Evolutionary conservation across 2,329 filamentous ascomycete species (phyloP).

Genomic region (Didymella exigua): DNA sequence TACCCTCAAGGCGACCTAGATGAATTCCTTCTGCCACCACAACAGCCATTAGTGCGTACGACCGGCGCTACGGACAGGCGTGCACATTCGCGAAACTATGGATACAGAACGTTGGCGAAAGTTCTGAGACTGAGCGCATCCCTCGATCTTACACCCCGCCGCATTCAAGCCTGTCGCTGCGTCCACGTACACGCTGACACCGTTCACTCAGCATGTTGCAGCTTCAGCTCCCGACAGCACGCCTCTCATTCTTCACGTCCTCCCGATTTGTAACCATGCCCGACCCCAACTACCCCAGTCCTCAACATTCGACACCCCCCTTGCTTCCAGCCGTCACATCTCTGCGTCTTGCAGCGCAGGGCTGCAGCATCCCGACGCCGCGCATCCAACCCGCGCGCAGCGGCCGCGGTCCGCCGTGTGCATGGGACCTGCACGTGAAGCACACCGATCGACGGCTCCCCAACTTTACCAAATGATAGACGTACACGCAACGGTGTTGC

Average conservation of each 20-base stretch:
- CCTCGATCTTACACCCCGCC: background rate
- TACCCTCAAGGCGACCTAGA: background rate
- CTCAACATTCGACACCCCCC: background rate
- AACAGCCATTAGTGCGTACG: background rate
- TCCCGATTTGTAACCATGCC: background rate
- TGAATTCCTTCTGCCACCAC: background rate
- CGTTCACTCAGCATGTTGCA: background rate
- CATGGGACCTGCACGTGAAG: background rate
- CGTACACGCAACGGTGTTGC: background rate
- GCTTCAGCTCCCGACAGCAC: background rate
- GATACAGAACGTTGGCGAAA: background rate
- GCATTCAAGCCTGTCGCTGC: background rate
- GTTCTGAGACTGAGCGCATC: background rate
- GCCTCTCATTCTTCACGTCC: background rate
- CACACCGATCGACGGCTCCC: slow-evolving; percentile 4
- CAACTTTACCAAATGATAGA: background rate
- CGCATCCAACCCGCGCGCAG: slow-evolving; percentile 2
- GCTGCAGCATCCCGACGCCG: slow-evolving; percentile 6
- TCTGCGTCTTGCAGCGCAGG: background rate
- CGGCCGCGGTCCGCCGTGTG: slow-evolving; percentile 8
- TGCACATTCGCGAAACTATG: background rate
- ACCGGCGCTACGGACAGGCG: background rate
- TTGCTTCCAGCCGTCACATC: background rate
- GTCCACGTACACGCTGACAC: background rate
- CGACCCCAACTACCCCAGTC: background rate